A percentile compares a stretch with the other conserved stretches of the same genome.
phyloP scores from a whole-genome alignment of 345 rosid genomes.

The Populus euphratica region DNA sequence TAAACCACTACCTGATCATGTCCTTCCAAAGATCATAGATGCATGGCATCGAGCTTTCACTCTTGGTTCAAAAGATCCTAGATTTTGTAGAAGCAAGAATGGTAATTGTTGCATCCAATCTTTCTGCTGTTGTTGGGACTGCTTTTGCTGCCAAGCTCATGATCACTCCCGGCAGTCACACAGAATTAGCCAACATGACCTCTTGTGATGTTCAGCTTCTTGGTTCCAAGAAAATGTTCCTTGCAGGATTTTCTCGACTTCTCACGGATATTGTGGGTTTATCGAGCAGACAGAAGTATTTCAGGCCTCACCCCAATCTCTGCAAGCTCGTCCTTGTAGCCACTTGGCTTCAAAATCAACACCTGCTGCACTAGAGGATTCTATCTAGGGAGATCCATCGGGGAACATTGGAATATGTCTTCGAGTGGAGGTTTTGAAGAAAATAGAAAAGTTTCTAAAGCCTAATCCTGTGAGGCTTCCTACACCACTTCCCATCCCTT shows the following conservation, averaged over 20 bases:
- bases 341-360: constrained; percentile 61
- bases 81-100: no score
- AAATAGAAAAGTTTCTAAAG: constrained; percentile 82
- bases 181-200: no score
- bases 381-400: neutral
- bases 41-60: no score
- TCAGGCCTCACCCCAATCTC: constrained; percentile 4
- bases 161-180: no score
- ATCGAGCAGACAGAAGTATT: neutral
- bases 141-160: no score
- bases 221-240: no score
- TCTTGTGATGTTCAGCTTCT: no score
- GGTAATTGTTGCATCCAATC: no score
- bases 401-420: constrained; percentile 46
- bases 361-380: constrained; percentile 57
- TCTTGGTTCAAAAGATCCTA: no score
- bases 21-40: neutral
- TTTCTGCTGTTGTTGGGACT: no score
- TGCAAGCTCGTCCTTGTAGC: neutral
- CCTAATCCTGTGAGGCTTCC: constrained; percentile 85
- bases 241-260: no score
- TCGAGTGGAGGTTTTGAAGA: constrained; percentile 57
- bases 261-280: neutral
- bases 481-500: constrained; percentile 34
- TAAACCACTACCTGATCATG: constrained; percentile 65